Conservation (phyloP, 2,329 filamentous ascomycete species). For the Graphiopsis chlorocephala region DNA sequence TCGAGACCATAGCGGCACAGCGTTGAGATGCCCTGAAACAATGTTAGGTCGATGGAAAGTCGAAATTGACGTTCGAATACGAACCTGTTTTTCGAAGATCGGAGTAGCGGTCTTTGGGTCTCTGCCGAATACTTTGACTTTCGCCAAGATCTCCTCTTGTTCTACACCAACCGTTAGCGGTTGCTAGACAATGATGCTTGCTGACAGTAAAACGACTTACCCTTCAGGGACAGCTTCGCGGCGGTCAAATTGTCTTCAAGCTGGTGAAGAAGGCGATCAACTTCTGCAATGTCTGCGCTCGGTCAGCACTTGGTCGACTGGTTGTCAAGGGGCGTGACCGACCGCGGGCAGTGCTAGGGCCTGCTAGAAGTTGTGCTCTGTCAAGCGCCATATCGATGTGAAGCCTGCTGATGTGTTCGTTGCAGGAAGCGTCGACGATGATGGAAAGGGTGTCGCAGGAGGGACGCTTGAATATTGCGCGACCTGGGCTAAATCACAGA, state of each 20-base stretch:
- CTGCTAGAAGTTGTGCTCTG: background rate
- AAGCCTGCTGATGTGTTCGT: background rate
- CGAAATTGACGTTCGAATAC: background rate
- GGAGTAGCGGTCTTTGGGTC: constrained; percentile 69
- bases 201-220: constrained; percentile 18
- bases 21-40: constrained; percentile 66
- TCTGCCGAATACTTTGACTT: constrained; percentile 77
- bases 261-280: constrained; percentile 29
- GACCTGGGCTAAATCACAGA: background rate
- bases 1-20: constrained; percentile 69
- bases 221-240: constrained; percentile 28
- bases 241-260: constrained; percentile 30
- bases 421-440: background rate
- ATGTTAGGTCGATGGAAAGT: constrained; percentile 16
- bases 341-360: background rate
- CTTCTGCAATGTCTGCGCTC: constrained; percentile 22
- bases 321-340: background rate
- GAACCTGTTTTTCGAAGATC: constrained; percentile 77
- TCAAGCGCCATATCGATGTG: background rate
- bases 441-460: background rate
- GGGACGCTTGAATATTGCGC: background rate
- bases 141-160: constrained; percentile 54
- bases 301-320: background rate
- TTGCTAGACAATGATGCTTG: background rate
- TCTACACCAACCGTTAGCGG: constrained; percentile 46